phyloP scores from a whole-genome alignment of 495 filamentous ascomycete species.

The Podospora conica region DNA sequence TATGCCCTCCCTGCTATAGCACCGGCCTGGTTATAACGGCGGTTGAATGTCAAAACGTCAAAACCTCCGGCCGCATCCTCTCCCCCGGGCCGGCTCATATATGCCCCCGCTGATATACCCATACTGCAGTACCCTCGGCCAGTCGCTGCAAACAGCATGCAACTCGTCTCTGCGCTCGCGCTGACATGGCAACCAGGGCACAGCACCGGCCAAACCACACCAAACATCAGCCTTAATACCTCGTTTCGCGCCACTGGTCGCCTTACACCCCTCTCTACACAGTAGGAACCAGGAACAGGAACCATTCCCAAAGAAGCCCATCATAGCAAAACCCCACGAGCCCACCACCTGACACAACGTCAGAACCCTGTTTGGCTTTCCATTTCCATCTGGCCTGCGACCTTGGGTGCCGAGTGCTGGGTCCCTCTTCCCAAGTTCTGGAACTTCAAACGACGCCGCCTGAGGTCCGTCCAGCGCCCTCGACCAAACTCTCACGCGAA shows the following conservation, averaged over 20 bases:
- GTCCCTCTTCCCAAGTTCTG: neutral
- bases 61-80: neutral
- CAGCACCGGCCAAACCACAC: neutral
- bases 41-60: neutral
- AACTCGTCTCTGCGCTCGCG: neutral
- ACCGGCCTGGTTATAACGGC: neutral
- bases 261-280: neutral
- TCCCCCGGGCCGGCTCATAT: neutral
- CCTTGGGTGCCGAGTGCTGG: neutral
- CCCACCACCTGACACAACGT: neutral
- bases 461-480: neutral
- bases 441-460: neutral
- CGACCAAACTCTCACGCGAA: conserved; percentile 26
- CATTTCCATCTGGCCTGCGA: too few relatives aligned
- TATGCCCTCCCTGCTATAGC: neutral
- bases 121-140: too few relatives aligned
- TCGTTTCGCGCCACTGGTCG: neutral
- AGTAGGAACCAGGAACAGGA: too few relatives aligned
- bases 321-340: neutral
- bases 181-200: neutral
- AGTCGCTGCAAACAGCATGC: neutral
- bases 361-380: neutral
- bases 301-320: neutral
- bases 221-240: neutral
- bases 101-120: neutral